These are phyloP conservation scores for Pseudocercospora crystallina DNA, from an alignment of 2,329 filamentous ascomycete genomes.

Conservation along the genomic window DNA sequence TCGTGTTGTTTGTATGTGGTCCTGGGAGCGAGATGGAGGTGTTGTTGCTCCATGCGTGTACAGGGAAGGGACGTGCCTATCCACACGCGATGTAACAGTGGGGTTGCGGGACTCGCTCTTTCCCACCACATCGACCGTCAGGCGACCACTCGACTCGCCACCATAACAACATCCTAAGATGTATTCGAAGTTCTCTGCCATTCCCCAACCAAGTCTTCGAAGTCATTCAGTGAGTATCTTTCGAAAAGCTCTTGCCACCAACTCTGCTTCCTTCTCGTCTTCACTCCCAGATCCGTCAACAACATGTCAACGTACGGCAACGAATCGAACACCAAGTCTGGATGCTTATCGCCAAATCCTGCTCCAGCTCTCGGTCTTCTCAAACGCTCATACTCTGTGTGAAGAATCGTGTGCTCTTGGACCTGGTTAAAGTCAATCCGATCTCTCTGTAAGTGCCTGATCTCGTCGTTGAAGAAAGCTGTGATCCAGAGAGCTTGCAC, in stretches of 20 bases:
- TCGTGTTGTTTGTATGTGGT: too few species aligned
- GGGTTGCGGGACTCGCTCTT: too few species aligned
- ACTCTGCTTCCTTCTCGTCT: constrained; percentile 6
- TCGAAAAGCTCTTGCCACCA: neutral
- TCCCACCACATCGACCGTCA: too few species aligned
- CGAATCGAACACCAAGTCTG: constrained; percentile 14
- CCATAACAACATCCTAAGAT: too few species aligned
- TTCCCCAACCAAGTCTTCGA: constrained; percentile 7
- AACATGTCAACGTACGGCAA: constrained; percentile 10
- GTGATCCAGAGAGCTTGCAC: constrained; percentile 15
- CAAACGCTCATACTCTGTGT: constrained; percentile 3
- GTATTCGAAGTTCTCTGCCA: neutral
- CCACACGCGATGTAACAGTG: too few species aligned
- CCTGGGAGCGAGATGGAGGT: neutral
- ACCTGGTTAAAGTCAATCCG: neutral
- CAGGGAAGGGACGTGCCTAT: too few species aligned
- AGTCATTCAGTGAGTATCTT: constrained; percentile 8
- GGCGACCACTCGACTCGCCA: too few species aligned
- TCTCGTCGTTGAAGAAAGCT: constrained; percentile 4
- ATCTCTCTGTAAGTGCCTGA: neutral
- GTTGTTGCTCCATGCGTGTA: neutral
- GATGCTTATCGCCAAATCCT: constrained; percentile 4
- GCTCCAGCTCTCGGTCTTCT: constrained; percentile 3
- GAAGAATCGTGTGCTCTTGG: constrained; percentile 1
- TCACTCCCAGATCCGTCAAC: constrained; percentile 8